phyloP scores from a whole-genome alignment of 2,329 filamentous ascomycete genomes.

The Tympanopsis confertula region DNA sequence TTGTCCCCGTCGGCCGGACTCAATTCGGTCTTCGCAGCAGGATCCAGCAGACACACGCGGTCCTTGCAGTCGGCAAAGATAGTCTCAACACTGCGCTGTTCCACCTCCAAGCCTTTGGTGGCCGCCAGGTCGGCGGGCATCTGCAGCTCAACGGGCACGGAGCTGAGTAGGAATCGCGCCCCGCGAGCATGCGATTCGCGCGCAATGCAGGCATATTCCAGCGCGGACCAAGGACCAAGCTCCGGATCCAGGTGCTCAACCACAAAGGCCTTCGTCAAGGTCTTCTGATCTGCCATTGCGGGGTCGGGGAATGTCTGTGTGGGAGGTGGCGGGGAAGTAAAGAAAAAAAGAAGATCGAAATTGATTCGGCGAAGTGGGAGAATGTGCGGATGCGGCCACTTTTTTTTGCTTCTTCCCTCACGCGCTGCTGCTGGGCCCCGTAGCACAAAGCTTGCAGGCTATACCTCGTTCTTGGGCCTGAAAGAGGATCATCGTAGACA shows the following conservation, averaged over 20 bases:
- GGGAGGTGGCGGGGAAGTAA: too few species aligned
- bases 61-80: slow-evolving; percentile 42
- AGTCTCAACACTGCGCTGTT: slow-evolving; percentile 44
- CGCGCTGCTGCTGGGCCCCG: too few species aligned
- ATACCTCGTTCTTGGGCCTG: too few species aligned
- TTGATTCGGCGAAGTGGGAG: too few species aligned
- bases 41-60: slow-evolving; percentile 53
- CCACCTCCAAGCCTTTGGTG: slow-evolving; percentile 31
- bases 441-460: too few species aligned
- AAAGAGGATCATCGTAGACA: too few species aligned
- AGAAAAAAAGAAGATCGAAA: too few species aligned
- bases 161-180: slow-evolving; percentile 46
- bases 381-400: too few species aligned
- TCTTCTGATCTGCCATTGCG: neutral
- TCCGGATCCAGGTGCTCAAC: slow-evolving; percentile 60
- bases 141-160: slow-evolving; percentile 37
- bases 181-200: slow-evolving; percentile 38
- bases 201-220: slow-evolving; percentile 55
- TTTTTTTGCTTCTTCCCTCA: too few species aligned
- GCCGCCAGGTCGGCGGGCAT: slow-evolving; percentile 25
- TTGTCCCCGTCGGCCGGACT: slow-evolving; percentile 45
- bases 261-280: slow-evolving; percentile 50
- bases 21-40: slow-evolving; percentile 46
- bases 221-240: slow-evolving; percentile 52
- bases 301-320: too few species aligned